Evolutionary conservation across 495 filamentous ascomycete genomes (phyloP), one percentile per base, ranked within the genome.

Genomic region (Diplogelasinospora grovesii): DNA sequence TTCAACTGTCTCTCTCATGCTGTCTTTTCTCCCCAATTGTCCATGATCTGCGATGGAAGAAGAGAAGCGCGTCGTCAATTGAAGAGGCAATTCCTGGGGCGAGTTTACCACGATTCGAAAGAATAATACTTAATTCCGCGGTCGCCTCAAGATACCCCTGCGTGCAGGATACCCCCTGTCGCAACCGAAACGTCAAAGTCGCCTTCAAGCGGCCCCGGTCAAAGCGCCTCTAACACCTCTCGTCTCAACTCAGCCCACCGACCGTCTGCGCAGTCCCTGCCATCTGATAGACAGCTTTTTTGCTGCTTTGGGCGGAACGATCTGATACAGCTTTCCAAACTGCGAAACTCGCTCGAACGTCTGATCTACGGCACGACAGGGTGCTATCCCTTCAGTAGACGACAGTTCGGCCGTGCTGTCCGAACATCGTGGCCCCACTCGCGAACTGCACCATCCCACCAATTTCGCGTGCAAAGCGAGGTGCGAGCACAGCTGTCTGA

Each of bases 201-300:
- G 41, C 56, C 51, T 46, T 29, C 46, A 44, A 21, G 29, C 45
- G 38, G 44, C 48, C 59, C 48, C 43, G 28, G 55, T 59, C 59
- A 56, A 54, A 56, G 54, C 64, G 49, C 48, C 60, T 63, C 60
- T 64, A 61, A 69, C 66, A 61, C 15, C 33, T 31, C 54, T 49
- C 59, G 65, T 70, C 65, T 69, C 66, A 68, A 66, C 60, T 49
- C 39, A 45, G 20, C 41, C 54, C 43, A 23, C 51, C 46, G 44
- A 49, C 50, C 38, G 32, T 40, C 50, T n/a, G 41, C 49, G 32
- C 39, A n/a, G 41, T 47, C 43, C 55, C 44, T 41, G 32, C 41
- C 44, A 26, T 59, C 58, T 61, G 58, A 54, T 59, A 63, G 50
- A 6, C 35, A 8, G n/a, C n/a, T n/a, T 1, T 4, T 6, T 56